Evolutionary conservation across 192 early-diverging fungal genomes (phyloP).

Genomic region (Backusella tarrabulga): DNA sequence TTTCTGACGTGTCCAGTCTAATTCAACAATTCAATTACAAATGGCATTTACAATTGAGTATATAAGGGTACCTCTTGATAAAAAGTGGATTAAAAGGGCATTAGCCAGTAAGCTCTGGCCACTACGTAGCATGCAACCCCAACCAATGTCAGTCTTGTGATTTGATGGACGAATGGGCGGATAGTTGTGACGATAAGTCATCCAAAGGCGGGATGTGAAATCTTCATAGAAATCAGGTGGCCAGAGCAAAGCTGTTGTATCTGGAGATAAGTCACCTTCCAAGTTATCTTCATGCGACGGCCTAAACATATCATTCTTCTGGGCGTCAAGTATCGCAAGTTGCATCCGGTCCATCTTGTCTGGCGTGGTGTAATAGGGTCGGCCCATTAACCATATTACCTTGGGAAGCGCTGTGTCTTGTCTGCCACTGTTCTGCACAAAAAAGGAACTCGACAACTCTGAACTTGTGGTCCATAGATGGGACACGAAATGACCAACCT

Average conservation of each 20-base stretch:
- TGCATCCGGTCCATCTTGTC: constrained; percentile 13
- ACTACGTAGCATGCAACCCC: constrained; percentile 97
- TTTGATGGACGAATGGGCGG: constrained; percentile 73
- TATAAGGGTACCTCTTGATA: constrained; percentile 71
- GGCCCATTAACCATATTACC: constrained; percentile 33
- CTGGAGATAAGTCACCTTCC: background rate
- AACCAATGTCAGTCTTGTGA: constrained; percentile 86
- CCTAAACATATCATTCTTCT: constrained; percentile 23
- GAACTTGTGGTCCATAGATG: constrained; percentile 35
- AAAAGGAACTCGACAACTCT: constrained; percentile 19
- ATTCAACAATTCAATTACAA: background rate
- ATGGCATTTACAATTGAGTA: constrained; percentile 11
- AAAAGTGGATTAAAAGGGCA: constrained; percentile 68
- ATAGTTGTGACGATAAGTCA: constrained; percentile 90
- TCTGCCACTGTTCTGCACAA: background rate
- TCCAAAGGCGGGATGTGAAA: constrained; percentile 84
- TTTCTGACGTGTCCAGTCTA: constrained; percentile 47
- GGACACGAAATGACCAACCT: constrained; percentile 38
- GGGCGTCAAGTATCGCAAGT: constrained; percentile 27
- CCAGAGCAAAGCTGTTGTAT: constrained; percentile 27
- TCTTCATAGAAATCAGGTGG: constrained; percentile 68
- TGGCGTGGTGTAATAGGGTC: constrained; percentile 27
- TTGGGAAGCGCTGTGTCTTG: background rate
- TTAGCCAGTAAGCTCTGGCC: constrained; percentile 93
- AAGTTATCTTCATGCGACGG: background rate